These are phyloP conservation scores for Euphorbia pulcherrima DNA, from an alignment of 345 rosid genomes.

Conservation along the genomic window DNA sequence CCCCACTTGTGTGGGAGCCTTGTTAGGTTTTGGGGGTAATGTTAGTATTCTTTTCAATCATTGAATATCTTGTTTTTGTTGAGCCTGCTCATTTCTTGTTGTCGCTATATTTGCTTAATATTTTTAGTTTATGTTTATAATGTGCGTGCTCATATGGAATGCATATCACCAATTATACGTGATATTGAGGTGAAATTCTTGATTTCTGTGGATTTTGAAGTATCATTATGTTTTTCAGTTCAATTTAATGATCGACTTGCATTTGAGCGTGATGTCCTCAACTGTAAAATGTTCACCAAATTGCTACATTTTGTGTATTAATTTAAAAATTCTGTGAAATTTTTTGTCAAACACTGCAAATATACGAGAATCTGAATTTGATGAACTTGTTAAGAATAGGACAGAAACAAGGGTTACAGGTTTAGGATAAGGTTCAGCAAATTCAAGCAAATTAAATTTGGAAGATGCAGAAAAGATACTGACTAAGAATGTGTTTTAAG, in stretches of 20 bases:
- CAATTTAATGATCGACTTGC: not conserved
- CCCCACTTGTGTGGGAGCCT: no score
- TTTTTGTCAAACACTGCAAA: not conserved
- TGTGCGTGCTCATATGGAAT: not conserved
- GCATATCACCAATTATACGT: not conserved
- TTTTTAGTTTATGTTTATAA: not conserved
- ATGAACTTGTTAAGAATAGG: not conserved
- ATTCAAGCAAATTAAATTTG: no score
- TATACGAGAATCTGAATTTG: not conserved
- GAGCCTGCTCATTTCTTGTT: no score
- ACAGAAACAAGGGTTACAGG: not conserved
- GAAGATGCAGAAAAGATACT: not conserved
- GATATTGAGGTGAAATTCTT: not conserved
- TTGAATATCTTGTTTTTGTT: not conserved
- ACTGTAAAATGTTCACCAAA: not conserved
- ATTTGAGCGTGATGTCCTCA: not conserved
- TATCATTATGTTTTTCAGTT: not conserved
- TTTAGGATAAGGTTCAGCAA: not conserved
- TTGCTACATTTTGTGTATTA: not conserved
- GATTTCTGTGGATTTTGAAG: not conserved
- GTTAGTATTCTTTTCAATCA: not conserved
- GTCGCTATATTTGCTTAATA: no score
- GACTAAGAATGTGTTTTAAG: not conserved
- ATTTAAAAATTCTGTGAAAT: no score
- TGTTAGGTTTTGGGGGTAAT: no score